Percentiles rank a stretch among this genome's conserved stretches.
These are phyloP conservation scores for Musa troglodytarum DNA, from an alignment of 176 grass and related monocot species.

Conservation along the genomic window DNA sequence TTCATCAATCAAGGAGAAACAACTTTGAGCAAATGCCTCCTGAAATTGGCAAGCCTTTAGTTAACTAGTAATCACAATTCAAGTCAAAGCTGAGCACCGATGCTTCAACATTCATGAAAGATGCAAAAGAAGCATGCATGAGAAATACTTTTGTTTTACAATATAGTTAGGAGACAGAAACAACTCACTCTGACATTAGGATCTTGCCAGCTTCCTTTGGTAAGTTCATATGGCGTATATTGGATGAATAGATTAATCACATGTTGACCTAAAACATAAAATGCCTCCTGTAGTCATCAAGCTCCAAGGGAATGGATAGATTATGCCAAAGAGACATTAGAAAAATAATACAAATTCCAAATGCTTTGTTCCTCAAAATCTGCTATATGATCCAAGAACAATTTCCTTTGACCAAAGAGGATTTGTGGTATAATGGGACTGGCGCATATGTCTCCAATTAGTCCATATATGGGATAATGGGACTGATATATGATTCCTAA, in stretches of 20 bases:
- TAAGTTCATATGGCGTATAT: constrained; percentile 83
- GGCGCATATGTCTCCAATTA: too few relatives aligned
- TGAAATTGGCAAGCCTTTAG: constrained; percentile 35
- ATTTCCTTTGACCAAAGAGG: too few relatives aligned
- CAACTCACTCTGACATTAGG: constrained; percentile 76
- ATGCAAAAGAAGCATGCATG: not conserved
- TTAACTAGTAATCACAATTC: not conserved
- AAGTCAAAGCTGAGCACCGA: too few relatives aligned
- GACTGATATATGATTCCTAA: too few relatives aligned
- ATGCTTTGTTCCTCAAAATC: too few relatives aligned
- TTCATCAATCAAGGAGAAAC: constrained; percentile 93
- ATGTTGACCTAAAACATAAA: constrained; percentile 62
- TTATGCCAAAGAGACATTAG: not conserved
- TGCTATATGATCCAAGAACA: too few relatives aligned
- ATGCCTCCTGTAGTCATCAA: not conserved
- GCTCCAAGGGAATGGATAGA: not conserved
- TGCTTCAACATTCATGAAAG: too few relatives aligned
- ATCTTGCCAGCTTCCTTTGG: constrained; percentile 79
- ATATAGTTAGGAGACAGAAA: not conserved
- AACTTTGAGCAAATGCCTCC: constrained; percentile 82
- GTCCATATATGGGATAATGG: too few relatives aligned
- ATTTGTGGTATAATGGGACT: too few relatives aligned
- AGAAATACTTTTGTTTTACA: not conserved
- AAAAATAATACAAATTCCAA: not conserved
- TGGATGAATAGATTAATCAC: constrained; percentile 95